phyloP scores from a whole-genome alignment of 1,139 yeast species.

The Geotrichum candidum region DNA sequence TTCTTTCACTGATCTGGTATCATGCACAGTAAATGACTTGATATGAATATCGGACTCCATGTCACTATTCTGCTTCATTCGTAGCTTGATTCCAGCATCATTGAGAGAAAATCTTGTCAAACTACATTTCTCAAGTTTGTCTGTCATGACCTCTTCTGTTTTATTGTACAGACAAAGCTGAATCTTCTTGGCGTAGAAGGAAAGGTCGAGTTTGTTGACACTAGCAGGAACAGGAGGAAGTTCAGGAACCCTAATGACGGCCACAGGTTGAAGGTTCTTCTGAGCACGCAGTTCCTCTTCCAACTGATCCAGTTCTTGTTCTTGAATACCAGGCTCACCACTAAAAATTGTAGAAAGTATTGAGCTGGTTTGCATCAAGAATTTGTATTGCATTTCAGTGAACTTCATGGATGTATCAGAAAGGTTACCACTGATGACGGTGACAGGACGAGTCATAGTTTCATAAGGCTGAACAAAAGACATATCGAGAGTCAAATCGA shows the following conservation, averaged over 20 bases:
- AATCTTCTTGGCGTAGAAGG: conserved; percentile 55
- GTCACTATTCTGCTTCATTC: conserved; percentile 50
- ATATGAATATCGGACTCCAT: conserved; percentile 58
- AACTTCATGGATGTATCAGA: conserved; percentile 61
- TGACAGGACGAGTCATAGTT: conserved; percentile 43
- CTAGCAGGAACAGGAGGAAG: conserved; percentile 5
- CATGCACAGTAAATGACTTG: conserved; percentile 71
- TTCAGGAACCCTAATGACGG: neutral
- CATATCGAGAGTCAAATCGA: conserved; percentile 60
- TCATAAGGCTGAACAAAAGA: conserved; percentile 44
- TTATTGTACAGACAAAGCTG: conserved; percentile 59
- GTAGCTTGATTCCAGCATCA: conserved; percentile 48
- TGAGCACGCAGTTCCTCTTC: conserved; percentile 30
- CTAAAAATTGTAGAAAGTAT: conserved; percentile 55
- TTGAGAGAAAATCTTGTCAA: conserved; percentile 63
- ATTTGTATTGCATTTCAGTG: conserved; percentile 71
- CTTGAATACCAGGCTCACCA: conserved; percentile 41
- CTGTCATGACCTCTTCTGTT: conserved; percentile 41
- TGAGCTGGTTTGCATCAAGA: conserved; percentile 50
- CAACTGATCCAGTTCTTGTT: conserved; percentile 56
- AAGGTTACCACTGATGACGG: conserved; percentile 53
- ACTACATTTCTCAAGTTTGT: conserved; percentile 36
- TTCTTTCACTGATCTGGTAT: conserved; percentile 54
- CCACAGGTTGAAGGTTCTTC: conserved; percentile 22
- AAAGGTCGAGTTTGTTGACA: conserved; percentile 16